phyloP scores from a whole-genome alignment of 2,329 filamentous ascomycete genomes.

The Lasiodiplodia sp. region DNA sequence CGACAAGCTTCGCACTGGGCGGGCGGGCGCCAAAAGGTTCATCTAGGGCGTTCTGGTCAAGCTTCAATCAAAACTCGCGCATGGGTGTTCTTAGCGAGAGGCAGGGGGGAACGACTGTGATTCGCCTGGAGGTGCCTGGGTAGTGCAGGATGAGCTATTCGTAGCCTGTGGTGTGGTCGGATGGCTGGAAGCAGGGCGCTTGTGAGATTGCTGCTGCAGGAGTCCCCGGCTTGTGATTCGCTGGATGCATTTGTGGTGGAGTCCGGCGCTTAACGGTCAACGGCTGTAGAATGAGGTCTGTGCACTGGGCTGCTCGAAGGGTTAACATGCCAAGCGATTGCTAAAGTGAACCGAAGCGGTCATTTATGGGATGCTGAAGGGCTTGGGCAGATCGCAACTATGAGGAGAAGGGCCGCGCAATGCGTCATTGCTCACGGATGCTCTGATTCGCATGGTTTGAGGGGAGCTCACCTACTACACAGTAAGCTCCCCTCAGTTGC shows the following conservation, averaged over 20 bases:
- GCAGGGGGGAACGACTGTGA: conserved; percentile 4
- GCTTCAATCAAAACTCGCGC: conserved; percentile 21
- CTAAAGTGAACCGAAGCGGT: not conserved
- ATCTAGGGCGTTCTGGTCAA: conserved; percentile 8
- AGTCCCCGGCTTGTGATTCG: conserved; percentile 4
- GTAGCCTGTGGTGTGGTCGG: conserved; percentile 15
- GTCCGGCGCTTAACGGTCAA: conserved; percentile 15
- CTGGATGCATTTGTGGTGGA: conserved; percentile 4
- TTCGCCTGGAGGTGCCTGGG: not conserved
- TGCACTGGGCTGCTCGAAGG: not conserved
- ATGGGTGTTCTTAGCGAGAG: conserved; percentile 2
- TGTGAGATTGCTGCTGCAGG: conserved; percentile 22
- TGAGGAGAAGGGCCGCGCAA: conserved; percentile 11
- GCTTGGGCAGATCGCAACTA: not conserved
- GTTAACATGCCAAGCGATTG: not conserved
- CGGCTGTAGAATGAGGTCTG: conserved; percentile 13
- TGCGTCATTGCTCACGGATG: not conserved
- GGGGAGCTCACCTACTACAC: conserved; percentile 3
- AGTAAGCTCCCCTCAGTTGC: conserved; percentile 3
- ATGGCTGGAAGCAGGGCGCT: conserved; percentile 22
- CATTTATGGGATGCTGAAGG: not conserved
- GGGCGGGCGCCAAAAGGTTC: conserved; percentile 19
- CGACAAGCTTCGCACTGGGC: conserved; percentile 9
- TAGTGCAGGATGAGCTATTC: conserved; percentile 20
- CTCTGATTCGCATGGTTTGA: conserved; percentile 17